Evolutionary conservation across 805 yeast species (phyloP).

Genomic region (Candida mattraensis): DNA sequence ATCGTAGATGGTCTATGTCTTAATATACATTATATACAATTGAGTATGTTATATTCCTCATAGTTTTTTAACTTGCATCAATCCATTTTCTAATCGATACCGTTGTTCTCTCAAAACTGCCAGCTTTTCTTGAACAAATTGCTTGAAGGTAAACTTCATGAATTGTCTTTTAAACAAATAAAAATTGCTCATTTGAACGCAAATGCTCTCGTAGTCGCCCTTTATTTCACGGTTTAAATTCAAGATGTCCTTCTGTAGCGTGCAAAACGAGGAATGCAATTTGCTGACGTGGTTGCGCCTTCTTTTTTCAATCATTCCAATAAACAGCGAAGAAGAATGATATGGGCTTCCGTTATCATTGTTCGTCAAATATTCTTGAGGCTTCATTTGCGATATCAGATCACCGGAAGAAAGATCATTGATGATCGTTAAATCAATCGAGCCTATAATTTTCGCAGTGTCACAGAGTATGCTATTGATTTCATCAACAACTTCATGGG

Average conservation of each 20-base stretch:
- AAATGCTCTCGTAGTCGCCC: conserved; percentile 57
- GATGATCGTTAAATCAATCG: conserved; percentile 7
- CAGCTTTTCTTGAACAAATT: conserved; percentile 32
- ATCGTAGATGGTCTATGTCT: background rate
- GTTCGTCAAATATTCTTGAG: conserved; percentile 7
- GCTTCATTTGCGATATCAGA: conserved; percentile 10
- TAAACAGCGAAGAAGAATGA: conserved; percentile 14
- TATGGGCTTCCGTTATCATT: conserved; percentile 3
- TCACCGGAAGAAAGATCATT: conserved; percentile 13
- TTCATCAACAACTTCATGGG: background rate
- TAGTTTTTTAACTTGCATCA: conserved; percentile 11
- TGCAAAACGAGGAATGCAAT: too few relatives aligned
- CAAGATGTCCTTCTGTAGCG: too few relatives aligned
- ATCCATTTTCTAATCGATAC: conserved; percentile 24
- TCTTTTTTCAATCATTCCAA: conserved; percentile 50
- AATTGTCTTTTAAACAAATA: conserved; percentile 49
- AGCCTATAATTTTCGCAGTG: conserved; percentile 18
- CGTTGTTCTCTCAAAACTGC: conserved; percentile 23
- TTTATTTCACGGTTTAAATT: conserved; percentile 48
- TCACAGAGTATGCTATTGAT: conserved; percentile 14
- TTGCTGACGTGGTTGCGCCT: conserved; percentile 47
- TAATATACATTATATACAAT: conserved; percentile 3
- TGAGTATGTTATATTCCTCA: background rate
- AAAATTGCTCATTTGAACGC: conserved; percentile 61
- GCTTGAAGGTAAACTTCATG: conserved; percentile 38